Conservation (phyloP, 1,139 yeast species). For the Petasospora fabianii region DNA sequence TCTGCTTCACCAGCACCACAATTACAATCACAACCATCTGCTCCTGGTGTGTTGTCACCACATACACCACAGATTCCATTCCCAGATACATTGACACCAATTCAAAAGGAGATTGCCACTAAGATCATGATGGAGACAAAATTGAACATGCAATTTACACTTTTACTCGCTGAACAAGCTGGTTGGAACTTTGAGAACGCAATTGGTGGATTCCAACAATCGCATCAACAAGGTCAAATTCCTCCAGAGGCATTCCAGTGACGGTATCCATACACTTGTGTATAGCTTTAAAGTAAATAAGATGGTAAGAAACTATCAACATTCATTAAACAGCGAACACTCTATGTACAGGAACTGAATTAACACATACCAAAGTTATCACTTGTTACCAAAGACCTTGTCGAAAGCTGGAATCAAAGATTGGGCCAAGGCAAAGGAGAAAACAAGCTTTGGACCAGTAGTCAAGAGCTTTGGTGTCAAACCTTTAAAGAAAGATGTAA, state of each 20-base stretch:
- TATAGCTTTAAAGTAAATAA: too few species aligned
- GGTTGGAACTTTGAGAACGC: constrained; percentile 78
- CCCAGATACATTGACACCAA: constrained; percentile 30
- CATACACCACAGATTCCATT: constrained; percentile 6
- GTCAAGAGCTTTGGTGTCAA: constrained; percentile 93
- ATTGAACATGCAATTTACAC: constrained; percentile 71
- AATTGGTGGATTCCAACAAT: constrained; percentile 64
- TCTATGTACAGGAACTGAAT: too few species aligned
- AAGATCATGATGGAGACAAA: constrained; percentile 71
- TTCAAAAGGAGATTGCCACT: constrained; percentile 64
- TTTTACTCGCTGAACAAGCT: constrained; percentile 86
- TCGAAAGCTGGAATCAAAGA: constrained; percentile 95
- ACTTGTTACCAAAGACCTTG: constrained; percentile 40
- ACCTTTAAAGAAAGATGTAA: constrained; percentile 93
- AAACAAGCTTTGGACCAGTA: constrained; percentile 97
- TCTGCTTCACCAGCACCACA: constrained; percentile 2
- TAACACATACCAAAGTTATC: too few species aligned
- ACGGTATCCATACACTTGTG: too few species aligned
- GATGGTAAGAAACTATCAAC: too few species aligned
- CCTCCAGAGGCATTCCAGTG: constrained; percentile 55
- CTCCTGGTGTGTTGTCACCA: not conserved
- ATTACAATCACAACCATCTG: constrained; percentile 3
- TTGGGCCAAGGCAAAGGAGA: constrained; percentile 95
- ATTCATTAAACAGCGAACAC: too few species aligned
- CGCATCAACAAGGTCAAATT: constrained; percentile 43